Base-by-base conservation (phyloP, 495 filamentous ascomycete species). In the Cryomyces antarcticus region DNA sequence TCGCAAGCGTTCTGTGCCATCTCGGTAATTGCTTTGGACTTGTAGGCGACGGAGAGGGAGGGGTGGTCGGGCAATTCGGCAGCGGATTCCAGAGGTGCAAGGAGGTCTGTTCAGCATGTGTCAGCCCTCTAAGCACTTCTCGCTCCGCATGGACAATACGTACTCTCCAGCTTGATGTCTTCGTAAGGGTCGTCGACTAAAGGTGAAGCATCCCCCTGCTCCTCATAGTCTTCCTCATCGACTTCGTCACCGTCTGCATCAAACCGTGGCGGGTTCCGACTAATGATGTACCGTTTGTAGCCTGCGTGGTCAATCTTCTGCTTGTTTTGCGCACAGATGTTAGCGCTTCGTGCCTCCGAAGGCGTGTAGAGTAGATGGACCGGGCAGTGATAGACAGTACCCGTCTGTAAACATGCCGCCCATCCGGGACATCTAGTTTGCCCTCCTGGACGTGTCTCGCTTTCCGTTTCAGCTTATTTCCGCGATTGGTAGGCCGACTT, bases 181-280 rank as follows among this genome's bases (percentile, higher is more conserved):
- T 77, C 70, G 49, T 92, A 93, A 11, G 85, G 84, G 52, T 93
- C 80, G 39, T 80, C 75, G 50, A 87, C 84, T 38, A 77, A 73
- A 5, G 71, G 77, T 13, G 74, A 68, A 11, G 72, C 69, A 46
- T 82, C 68, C 10, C 73, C 79, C 54, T 81, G 76, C 46, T 82
- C 80, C 52, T 88, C 82, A 52, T 82, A 76, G 53, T 78, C 81
- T 37, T 84, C 69, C 7, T 66, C 64, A 24, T 72, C 78, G 27
- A 92, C 63, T 49, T 89, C 80, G 48, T 86, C 82, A 37, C 87
- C 86, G 49, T 94, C 80, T 7, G 83, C 81, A 57, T 95, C 86
- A 51, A 83, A 73, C 48, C 74, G 69, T 43, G 64, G 61, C 0
- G 75, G 75, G 43, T 93, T 93, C 28, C 67, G 72, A 53, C 73